These are phyloP conservation scores for Colletotrichum musae DNA, from an alignment of 2,329 filamentous ascomycete genomes.

Conservation along the genomic window DNA sequence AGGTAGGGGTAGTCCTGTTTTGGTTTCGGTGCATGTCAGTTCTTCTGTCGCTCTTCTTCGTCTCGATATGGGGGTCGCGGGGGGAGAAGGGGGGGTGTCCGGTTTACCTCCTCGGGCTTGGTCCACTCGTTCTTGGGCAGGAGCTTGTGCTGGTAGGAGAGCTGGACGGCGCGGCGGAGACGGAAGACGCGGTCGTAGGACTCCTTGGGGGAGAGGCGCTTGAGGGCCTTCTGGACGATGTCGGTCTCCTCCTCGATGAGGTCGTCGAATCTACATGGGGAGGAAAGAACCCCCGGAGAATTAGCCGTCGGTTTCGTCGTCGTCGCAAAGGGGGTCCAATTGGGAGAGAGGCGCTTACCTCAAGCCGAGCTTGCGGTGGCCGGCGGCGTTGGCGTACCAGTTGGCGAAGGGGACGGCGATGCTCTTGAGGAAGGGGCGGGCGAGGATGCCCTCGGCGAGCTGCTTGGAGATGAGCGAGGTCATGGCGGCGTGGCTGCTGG, in stretches of 20 bases:
- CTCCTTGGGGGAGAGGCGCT: conserved; percentile 91
- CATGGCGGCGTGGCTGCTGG: conserved; percentile 65
- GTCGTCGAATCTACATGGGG: conserved; percentile 83
- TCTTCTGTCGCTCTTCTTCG: not conserved
- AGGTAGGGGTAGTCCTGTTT: conserved; percentile 69
- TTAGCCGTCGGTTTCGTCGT: conserved; percentile 16
- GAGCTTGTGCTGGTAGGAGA: conserved; percentile 74
- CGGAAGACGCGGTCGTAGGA: conserved; percentile 98
- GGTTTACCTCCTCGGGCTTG: conserved; percentile 66
- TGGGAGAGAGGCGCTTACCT: conserved; percentile 69
- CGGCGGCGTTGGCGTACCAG: conserved; percentile 91
- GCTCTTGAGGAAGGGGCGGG: conserved; percentile 87
- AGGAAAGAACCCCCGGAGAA: not conserved
- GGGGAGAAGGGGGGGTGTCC: not conserved
- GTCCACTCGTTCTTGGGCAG: conserved; percentile 75
- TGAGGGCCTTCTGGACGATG: conserved; percentile 86
- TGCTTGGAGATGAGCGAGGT: conserved; percentile 64
- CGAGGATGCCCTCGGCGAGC: conserved; percentile 64
- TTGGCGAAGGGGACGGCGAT: conserved; percentile 85
- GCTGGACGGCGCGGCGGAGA: conserved; percentile 93
- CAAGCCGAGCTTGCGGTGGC: conserved; percentile 93
- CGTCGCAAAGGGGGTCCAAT: conserved; percentile 11
- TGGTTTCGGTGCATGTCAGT: conserved; percentile 37
- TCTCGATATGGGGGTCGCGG: too few relatives aligned
- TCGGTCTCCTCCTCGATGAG: conserved; percentile 95